Base-by-base conservation (phyloP, 768 basidiomycete species). In the Lyophyllum atratum region DNA sequence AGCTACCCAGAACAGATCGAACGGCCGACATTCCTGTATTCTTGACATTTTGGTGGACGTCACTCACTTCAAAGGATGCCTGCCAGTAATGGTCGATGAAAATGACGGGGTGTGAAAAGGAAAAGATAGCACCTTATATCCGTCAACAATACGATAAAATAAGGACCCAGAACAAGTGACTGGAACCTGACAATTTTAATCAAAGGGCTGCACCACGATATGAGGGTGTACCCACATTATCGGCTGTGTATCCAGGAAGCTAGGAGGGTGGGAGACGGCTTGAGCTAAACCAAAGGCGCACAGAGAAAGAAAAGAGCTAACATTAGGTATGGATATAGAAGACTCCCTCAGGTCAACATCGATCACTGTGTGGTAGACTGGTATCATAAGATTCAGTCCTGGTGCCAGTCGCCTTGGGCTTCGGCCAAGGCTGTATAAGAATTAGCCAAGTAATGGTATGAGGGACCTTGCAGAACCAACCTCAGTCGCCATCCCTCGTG, bases 1-100 rank as follows among this genome's bases (percentile, higher is more conserved):
- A 83, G 26, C 71, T 70, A 17, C 83, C 83, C 8, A 85, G 69
- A 21, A 83, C 77, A 25, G 80, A 78, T n/a, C 83, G 74, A 64
- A 84, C 75, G 4, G 82, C 83, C 2, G 80, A 81, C 22, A 77
- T 83, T 15, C 82, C 82, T 5, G 80, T 82, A 55, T 80, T 81
- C 53, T 74, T 73, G 25, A 84, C 77, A 59, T 83, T 84, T 9
- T 64, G 66, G 46, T 76, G 70, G 15, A 83, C 79, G 53, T 83
- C 72, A 55, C 78, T 77, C 0, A 84, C 78, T 21, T 69, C 72
- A 63, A 83, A 85, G 58, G 80, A 82, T 0, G 83, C 81, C 69
- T 75, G 24, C 1, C 57, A 37, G 21, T 37, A 34, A 43, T 22
- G 37, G 9, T 24, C 15, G 9, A n/a, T 15, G 29, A 15, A 53